phyloP scores from a whole-genome alignment of 306 rosid genomes.

The Fragaria vesca region DNA sequence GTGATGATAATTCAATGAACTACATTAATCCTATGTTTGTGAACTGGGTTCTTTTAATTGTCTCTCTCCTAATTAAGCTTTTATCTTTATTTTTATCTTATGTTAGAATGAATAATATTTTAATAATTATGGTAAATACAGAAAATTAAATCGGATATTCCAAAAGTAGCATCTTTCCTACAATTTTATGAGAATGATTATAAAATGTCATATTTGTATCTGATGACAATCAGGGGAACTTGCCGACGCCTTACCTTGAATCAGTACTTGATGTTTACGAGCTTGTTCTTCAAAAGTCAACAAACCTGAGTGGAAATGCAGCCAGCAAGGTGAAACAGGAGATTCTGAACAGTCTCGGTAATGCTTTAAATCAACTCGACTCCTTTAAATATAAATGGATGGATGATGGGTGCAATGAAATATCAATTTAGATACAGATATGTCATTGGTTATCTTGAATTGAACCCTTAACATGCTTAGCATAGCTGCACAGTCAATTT shows the following conservation, averaged over 20 bases:
- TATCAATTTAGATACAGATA: background rate
- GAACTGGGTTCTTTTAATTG: background rate
- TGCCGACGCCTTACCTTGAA: conserved; percentile 76
- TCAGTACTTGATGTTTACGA: conserved; percentile 80
- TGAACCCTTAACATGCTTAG: background rate
- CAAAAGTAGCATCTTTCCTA: background rate
- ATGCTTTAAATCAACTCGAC: conserved; percentile 35
- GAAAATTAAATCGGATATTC: background rate
- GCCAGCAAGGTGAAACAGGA: conserved; percentile 89
- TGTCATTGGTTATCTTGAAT: background rate
- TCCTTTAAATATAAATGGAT: background rate
- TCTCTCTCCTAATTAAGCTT: background rate
- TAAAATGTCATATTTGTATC: conserved; percentile 19
- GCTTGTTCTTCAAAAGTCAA: conserved; percentile 67
- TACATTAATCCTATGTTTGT: conserved; percentile 10
- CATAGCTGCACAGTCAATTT: background rate
- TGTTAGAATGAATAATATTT: background rate
- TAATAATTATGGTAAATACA: background rate
- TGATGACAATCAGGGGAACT: conserved; percentile 66
- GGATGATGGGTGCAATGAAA: conserved; percentile 1
- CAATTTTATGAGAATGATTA: background rate
- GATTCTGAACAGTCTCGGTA: conserved; percentile 92
- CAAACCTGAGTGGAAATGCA: conserved; percentile 56
- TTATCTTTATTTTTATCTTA: background rate
- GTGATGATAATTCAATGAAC: conserved; percentile 36